Percentiles rank a stretch among this genome's conserved stretches.
phyloP scores from a whole-genome alignment of 257 asterid species.

The Lycium ferocissimum region DNA sequence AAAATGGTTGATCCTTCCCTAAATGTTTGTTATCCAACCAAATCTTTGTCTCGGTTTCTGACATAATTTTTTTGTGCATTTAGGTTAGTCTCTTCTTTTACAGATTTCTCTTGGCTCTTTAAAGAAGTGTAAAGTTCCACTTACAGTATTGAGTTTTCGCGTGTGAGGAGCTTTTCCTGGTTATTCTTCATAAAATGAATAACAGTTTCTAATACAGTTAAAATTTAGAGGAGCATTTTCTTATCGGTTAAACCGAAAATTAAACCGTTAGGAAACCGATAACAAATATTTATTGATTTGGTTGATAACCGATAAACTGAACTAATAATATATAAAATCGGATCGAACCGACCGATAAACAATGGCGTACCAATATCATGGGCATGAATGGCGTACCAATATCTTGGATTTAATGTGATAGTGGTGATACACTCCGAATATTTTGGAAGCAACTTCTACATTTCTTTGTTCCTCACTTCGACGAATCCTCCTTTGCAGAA shows the following conservation, averaged over 20 bases:
- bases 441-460: background rate
- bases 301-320: too few species aligned
- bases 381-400: background rate
- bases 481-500: background rate
- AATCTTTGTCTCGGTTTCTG: slow-evolving; percentile 82
- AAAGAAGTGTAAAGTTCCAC: background rate
- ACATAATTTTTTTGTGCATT: slow-evolving; percentile 77
- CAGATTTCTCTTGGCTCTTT: background rate
- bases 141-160: background rate
- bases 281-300: too few species aligned
- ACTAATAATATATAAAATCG: too few species aligned
- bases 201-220: too few species aligned
- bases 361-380: background rate
- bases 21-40: slow-evolving; percentile 72
- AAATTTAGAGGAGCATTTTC: too few species aligned
- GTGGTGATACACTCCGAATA: too few species aligned
- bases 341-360: too few species aligned
- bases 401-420: background rate
- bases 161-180: background rate
- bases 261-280: too few species aligned
- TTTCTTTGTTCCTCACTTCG: background rate
- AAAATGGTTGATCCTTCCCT: slow-evolving; percentile 91
- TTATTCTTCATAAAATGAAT: background rate
- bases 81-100: slow-evolving; percentile 55
- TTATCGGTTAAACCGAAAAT: too few species aligned